A percentile compares a stretch with the other conserved stretches of the same genome.
Evolutionary conservation across 1,284 basidiomycete species (phyloP).

Genomic region (Neonothopanus nambi): DNA sequence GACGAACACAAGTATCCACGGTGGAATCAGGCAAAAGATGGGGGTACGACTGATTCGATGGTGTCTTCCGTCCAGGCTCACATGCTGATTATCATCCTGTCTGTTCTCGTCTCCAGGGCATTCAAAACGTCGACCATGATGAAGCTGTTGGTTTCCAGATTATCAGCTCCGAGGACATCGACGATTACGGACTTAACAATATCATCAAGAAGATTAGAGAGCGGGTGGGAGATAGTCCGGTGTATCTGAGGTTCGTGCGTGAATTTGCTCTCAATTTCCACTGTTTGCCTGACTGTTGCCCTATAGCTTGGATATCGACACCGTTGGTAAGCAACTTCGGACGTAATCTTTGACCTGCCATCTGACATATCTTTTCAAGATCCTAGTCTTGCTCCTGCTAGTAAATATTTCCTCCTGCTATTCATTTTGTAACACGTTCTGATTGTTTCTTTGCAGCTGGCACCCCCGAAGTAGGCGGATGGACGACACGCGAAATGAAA

Average conservation of each 20-base stretch:
- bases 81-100: too few relatives aligned
- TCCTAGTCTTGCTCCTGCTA: conserved; percentile 76
- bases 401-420: conserved; percentile 46
- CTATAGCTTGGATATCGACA: conserved; percentile 75
- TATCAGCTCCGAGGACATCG: conserved; percentile 29
- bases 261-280: not conserved
- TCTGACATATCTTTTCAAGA: too few relatives aligned
- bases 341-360: too few relatives aligned
- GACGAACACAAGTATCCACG: conserved; percentile 59
- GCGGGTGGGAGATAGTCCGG: conserved; percentile 23
- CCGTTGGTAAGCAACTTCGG: conserved; percentile 66
- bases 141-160: conserved; percentile 27
- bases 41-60: conserved; percentile 40
- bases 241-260: conserved; percentile 22
- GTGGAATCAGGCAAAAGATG: conserved; percentile 65
- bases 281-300: too few relatives aligned
- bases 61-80: too few relatives aligned
- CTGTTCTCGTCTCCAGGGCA: conserved; percentile 12
- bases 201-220: conserved; percentile 23
- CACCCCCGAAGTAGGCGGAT: conserved; percentile 80
- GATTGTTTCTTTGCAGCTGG: conserved; percentile 60
- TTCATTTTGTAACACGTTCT: not conserved
- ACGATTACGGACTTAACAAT: conserved; percentile 27
- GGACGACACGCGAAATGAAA: conserved; percentile 78
- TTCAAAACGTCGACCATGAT: conserved; percentile 28